Conservation (phyloP, 2,329 filamentous ascomycete genomes). For the Plenodomus biglobosus region DNA sequence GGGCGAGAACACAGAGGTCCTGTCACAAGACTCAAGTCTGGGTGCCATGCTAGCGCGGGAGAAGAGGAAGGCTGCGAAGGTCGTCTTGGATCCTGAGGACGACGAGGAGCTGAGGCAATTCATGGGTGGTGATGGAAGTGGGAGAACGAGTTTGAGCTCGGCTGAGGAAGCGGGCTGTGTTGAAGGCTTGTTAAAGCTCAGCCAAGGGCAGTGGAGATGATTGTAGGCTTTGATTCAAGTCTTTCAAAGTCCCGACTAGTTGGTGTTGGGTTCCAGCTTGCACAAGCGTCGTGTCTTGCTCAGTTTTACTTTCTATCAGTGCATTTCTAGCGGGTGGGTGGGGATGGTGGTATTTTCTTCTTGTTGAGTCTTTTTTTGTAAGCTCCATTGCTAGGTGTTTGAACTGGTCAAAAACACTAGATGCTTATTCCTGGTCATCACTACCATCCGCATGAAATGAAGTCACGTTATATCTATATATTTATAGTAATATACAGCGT, state of each 20-base stretch:
- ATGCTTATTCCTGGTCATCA: too few species aligned
- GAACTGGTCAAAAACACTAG: too few species aligned
- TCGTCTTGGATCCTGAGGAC: constrained; percentile 48
- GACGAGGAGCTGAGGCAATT: constrained; percentile 71
- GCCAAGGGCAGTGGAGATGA: constrained; percentile 81
- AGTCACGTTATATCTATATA: too few species aligned
- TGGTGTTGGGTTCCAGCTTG: too few species aligned
- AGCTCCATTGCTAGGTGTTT: too few species aligned
- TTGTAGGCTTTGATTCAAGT: not conserved
- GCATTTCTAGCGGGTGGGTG: not conserved
- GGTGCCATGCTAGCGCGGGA: constrained; percentile 41
- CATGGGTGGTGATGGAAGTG: constrained; percentile 66
- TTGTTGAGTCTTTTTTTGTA: too few species aligned
- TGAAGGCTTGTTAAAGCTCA: constrained; percentile 82
- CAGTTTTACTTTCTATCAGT: too few species aligned
- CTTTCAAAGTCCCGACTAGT: too few species aligned
- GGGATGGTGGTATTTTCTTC: too few species aligned
- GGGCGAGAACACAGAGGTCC: constrained; percentile 50
- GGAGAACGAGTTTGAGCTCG: constrained; percentile 56
- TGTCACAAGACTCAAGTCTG: constrained; percentile 43
- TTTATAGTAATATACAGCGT: too few species aligned
- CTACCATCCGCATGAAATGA: too few species aligned
- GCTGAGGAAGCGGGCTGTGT: constrained; percentile 79
- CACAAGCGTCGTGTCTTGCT: too few species aligned
- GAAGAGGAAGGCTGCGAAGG: constrained; percentile 29